Evolutionary conservation across 1,284 basidiomycete species (phyloP).

Genomic region (Pholiota adiposa): DNA sequence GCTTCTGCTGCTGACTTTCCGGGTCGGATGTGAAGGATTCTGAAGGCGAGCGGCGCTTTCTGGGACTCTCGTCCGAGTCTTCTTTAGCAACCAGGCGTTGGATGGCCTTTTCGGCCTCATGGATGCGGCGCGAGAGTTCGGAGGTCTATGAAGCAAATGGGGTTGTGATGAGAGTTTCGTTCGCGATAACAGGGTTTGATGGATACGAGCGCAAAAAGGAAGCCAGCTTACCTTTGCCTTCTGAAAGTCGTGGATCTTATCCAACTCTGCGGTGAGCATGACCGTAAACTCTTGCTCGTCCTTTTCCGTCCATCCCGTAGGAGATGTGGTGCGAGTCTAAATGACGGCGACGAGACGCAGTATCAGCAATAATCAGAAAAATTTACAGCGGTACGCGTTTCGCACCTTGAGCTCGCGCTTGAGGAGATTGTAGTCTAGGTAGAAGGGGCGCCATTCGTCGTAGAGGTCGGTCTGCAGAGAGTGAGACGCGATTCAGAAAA

Average conservation of each 20-base stretch:
- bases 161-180: not conserved
- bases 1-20: conserved; percentile 57
- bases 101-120: conserved; percentile 81
- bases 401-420: conserved; percentile 89
- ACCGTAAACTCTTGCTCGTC: conserved; percentile 85
- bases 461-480: conserved; percentile 76
- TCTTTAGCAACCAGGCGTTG: conserved; percentile 75
- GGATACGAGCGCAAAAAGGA: not conserved
- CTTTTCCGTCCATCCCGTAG: conserved; percentile 68
- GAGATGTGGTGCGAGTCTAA: conserved; percentile 61
- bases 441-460: conserved; percentile 89
- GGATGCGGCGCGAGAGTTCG: conserved; percentile 82
- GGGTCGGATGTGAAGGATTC: conserved; percentile 42
- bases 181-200: not conserved
- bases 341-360: not conserved
- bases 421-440: conserved; percentile 87
- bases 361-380: not conserved
- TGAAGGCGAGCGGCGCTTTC: conserved; percentile 22
- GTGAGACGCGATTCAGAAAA: not conserved
- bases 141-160: conserved; percentile 59
- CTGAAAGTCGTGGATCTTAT: conserved; percentile 97
- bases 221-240: conserved; percentile 73
- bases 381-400: conserved; percentile 1
- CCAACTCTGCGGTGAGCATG: conserved; percentile 86
- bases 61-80: conserved; percentile 28